phyloP scores from a whole-genome alignment of 83 land plant species.

The Isoetes engelmannii region DNA sequence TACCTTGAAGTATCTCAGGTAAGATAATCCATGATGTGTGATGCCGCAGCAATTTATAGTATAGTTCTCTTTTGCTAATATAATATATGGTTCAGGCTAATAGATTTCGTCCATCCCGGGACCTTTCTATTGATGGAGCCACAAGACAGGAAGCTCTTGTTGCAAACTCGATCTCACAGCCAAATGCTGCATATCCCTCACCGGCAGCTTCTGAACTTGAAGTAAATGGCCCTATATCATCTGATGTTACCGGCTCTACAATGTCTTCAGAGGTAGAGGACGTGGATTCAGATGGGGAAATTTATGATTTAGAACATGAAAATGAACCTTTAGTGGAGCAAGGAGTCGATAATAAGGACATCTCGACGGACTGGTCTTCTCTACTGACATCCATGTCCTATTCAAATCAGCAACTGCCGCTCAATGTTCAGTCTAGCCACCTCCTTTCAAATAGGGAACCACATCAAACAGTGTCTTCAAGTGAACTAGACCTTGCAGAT shows the following conservation, averaged over 20 bases:
- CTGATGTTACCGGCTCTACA: slow-evolving; percentile 33
- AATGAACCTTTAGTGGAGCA: too few species aligned
- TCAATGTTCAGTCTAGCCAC: too few species aligned
- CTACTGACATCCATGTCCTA: background rate
- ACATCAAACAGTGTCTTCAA: background rate
- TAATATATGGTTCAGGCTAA: background rate
- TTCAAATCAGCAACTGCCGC: background rate
- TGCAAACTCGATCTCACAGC: background rate
- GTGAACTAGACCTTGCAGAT: slow-evolving; percentile 2
- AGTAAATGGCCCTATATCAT: slow-evolving; percentile 28
- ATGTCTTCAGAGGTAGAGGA: slow-evolving; percentile 39
- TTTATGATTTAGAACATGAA: slow-evolving; percentile 10
- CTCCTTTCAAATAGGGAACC: too few species aligned
- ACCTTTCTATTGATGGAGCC: background rate
- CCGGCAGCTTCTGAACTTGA: slow-evolving; percentile 12
- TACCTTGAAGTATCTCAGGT: slow-evolving; percentile 63
- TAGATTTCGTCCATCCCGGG: background rate
- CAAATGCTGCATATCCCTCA: background rate
- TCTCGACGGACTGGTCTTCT: slow-evolving; percentile 1
- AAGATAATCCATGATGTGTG: background rate
- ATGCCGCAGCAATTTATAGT: background rate
- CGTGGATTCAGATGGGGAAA: slow-evolving; percentile 36
- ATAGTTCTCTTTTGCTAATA: background rate
- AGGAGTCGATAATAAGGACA: too few species aligned
- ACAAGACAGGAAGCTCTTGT: background rate